Evolutionary conservation across 2,329 filamentous ascomycete genomes (phyloP).

Genomic region (Trichophyton benhamiae): DNA sequence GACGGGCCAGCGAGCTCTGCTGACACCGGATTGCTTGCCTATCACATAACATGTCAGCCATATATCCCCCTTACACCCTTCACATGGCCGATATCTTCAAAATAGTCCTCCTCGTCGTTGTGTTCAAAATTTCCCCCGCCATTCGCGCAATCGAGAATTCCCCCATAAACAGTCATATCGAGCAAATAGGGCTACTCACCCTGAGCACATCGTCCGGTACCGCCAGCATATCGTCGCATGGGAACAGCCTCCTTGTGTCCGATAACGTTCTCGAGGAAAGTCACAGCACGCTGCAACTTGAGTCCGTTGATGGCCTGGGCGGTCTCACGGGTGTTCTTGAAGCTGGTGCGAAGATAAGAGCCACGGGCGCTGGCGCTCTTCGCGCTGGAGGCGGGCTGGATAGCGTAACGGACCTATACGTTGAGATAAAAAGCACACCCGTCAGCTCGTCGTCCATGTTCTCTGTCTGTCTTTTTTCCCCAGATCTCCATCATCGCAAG

Average conservation of each 20-base stretch:
- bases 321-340: constrained; percentile 99
- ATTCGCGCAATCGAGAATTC: not conserved
- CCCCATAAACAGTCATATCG: not conserved
- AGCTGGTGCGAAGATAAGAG: constrained; percentile 96
- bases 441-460: not conserved
- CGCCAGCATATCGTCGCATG: constrained; percentile 94
- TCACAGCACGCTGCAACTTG: constrained; percentile 89
- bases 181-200: constrained; percentile 51
- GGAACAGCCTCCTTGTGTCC: constrained; percentile 95
- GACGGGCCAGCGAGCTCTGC: constrained; percentile 95
- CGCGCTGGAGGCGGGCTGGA: constrained; percentile 69
- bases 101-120: not conserved
- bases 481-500: not conserved
- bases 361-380: constrained; percentile 97
- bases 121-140: not conserved
- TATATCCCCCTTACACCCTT: not conserved
- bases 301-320: constrained; percentile 99
- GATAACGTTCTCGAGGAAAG: constrained; percentile 97
- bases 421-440: not conserved
- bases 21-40: constrained; percentile 99
- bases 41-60: constrained; percentile 5
- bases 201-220: constrained; percentile 92
- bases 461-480: too few relatives aligned
- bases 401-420: constrained; percentile 83
- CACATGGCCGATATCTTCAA: not conserved